Base-by-base conservation (phyloP, 2,329 filamentous ascomycete species). In the Fusarium sp. region DNA sequence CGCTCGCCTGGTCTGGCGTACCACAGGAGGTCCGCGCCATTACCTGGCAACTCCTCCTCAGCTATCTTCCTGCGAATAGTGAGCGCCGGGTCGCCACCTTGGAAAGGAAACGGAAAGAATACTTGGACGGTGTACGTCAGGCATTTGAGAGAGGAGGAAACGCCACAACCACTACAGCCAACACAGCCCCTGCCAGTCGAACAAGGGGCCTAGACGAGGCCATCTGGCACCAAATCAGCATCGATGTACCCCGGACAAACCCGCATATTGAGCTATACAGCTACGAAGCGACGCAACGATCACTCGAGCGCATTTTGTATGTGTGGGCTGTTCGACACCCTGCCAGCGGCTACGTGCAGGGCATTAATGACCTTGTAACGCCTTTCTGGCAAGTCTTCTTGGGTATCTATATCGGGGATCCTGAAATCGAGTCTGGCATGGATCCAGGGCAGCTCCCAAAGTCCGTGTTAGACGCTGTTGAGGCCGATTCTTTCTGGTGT, bases 211-310 rank as follows among this genome's bases (percentile, higher is more conserved):
- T 99, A 20, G 97, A 99, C 75, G 96, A 99, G 83, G 92, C 94
- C n/a, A 91, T 99, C 64, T 99, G 96, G 96, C 96, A 99, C 83
- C 96, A 99, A 79, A 98, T 99, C 82, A 98, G 94, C 81, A 99
- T 99, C 77, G 96, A 99, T 78, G 93, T 98, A 26, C 96, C 96
- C 5, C 90, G 96, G 54, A 99, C 96, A 7, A 98, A 97, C 78
- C 96, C 96, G 14, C 96, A 98, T 81, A 91, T 99, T 58, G 93
- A 97, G 75, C 87, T 99, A 1, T 99, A 99, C 82, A 89, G 93
- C 73, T 98, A 97, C 78, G 95, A 98, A 81, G 95, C 95, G 7
- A 99, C 97, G 1, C 96, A 99, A 80, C 87, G 95, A 59, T 98
- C 94, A 2, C 84, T 99, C 17, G 97, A 99, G 81, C 90, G 95